phyloP scores from a whole-genome alignment of 345 rosid species.

The Eucalyptus lansdowneana region DNA sequence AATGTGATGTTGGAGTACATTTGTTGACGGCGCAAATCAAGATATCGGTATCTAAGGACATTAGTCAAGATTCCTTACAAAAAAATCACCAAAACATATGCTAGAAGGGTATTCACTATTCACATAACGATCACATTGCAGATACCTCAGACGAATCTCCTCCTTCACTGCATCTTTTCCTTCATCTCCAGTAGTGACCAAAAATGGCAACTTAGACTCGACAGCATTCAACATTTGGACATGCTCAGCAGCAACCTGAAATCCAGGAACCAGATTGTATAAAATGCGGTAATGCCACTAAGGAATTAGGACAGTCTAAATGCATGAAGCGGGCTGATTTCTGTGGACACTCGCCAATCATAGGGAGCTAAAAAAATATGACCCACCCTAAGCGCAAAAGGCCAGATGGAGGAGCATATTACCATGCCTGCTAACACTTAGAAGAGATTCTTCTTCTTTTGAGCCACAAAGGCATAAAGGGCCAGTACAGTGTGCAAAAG shows the following conservation, averaged over 20 bases:
- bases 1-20: conserved; percentile 66
- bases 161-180: conserved; percentile 66
- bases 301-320: not conserved
- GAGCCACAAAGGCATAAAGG: not conserved
- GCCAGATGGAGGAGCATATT: not conserved
- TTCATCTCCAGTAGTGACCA: conserved; percentile 74
- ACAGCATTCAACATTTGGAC: conserved; percentile 81
- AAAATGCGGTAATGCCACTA: not conserved
- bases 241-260: conserved; percentile 69
- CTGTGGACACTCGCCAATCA: not conserved
- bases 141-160: conserved; percentile 85
- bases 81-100: not conserved
- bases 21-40: conserved; percentile 88
- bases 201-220: conserved; percentile 72
- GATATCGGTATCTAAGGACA: conserved; percentile 63
- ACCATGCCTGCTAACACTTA: not conserved
- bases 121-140: not conserved
- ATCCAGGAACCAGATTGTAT: not conserved
- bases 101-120: not conserved
- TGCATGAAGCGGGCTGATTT: not conserved
- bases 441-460: not conserved
- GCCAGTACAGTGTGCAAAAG: not conserved
- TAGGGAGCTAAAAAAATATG: not conserved
- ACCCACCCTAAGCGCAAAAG: not conserved
- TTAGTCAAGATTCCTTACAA: not conserved